Evolutionary conservation across 2,329 filamentous ascomycete genomes (phyloP), one percentile per base, ranked within the genome.

Genomic region (Aspergillus sp.): DNA sequence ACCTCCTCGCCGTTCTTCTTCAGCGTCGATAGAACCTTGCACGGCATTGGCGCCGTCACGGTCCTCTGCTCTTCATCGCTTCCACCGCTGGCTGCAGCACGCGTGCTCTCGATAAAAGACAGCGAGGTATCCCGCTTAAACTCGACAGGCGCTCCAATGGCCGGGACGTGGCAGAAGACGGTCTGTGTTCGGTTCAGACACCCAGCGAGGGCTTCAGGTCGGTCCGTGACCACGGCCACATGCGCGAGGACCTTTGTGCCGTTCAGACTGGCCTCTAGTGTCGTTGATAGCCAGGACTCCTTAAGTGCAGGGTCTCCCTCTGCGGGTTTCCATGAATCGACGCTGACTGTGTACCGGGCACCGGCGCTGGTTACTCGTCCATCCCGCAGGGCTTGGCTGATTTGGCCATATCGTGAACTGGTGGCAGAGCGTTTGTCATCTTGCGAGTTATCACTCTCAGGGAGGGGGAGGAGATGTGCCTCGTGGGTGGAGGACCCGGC

Each of bases 41-140:
- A 75, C 5, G 73, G 73, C 73, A 76, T 74, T 15, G 70, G 70
- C 6, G 68, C 69, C 4, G 63, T 67, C 2, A 66, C 51, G 3
- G 57, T 58, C 42, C 60, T 66, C 44, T 60, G 58, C 40, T 40
- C 45, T 15, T 61, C 55, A 0, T 50, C 64, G 8, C 44, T 34
- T 20, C 50, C 3, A 61, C 59, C 42, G 59, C 62, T 0, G 12
- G 56, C 61, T 5, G 50, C 49, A 1, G 58, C 55, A 4, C 70
- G 64, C 9, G 63, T 52, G 45, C 62, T 68, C 33, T 70, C 66
- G 8, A 63, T 57, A 46, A 68, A 74, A 2, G 65, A 65, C 2
- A 77, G 60, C 3, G 72, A 24, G 0, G 61, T 70, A 54, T 71
- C 60, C 2, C 64, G 59, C 12, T 61, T 59, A 48, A 66, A 70